These are phyloP conservation scores for Fulvia fulva DNA, from an alignment of 2,329 filamentous ascomycete genomes.

Conservation along the genomic window DNA sequence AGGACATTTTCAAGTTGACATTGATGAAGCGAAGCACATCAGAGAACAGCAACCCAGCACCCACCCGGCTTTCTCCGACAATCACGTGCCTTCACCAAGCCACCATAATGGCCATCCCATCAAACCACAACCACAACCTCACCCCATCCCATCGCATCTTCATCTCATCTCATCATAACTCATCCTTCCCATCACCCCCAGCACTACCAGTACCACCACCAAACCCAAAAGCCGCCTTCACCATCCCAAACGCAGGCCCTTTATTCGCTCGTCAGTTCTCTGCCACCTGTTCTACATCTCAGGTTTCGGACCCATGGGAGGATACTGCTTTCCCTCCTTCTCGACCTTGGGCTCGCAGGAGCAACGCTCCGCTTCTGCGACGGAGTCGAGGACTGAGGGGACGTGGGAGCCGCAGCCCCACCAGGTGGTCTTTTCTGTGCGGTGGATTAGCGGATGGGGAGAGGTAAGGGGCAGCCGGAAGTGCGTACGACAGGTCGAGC, in stretches of 20 bases:
- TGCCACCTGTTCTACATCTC: constrained; percentile 1
- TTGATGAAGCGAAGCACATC: background rate
- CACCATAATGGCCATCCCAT: constrained; percentile 10
- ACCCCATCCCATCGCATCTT: background rate
- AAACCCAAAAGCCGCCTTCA: constrained; percentile 31
- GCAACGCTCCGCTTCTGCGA: constrained; percentile 60
- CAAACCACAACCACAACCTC: background rate
- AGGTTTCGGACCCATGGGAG: constrained; percentile 52
- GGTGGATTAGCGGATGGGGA: constrained; percentile 5
- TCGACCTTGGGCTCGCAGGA: constrained; percentile 61
- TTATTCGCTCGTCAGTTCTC: constrained; percentile 7
- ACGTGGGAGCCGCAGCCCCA: constrained; percentile 33
- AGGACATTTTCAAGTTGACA: background rate
- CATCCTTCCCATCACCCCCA: constrained; percentile 19
- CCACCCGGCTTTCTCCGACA: background rate
- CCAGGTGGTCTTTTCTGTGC: constrained; percentile 33
- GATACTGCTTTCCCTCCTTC: constrained; percentile 59
- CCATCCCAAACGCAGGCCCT: constrained; percentile 28
- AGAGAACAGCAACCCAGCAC: background rate
- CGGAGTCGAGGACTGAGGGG: constrained; percentile 62
- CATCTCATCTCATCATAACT: constrained; percentile 15
- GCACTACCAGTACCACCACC: constrained; percentile 8
- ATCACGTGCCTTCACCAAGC: constrained; percentile 4
- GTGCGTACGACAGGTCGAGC: constrained; percentile 59
- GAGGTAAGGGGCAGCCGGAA: background rate